phyloP scores from a whole-genome alignment of 345 rosid species.

The Lenwebbia sp. region DNA sequence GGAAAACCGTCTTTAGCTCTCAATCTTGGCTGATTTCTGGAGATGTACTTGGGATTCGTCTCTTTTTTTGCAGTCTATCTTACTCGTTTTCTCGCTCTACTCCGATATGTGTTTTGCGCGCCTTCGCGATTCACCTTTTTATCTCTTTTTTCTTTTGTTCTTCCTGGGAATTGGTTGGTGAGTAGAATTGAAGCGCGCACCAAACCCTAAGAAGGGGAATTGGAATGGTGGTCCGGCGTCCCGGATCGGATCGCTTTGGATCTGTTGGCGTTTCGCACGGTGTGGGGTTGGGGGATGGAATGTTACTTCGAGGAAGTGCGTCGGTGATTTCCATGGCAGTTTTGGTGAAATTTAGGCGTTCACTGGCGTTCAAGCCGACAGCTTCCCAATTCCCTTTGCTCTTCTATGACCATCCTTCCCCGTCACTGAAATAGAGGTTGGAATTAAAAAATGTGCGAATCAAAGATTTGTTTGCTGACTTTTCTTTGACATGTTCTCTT shows the following conservation, averaged over 20 bases:
- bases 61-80: not conserved
- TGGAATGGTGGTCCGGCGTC: not conserved
- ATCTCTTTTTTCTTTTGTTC: not conserved
- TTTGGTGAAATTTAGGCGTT: not conserved
- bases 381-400: not conserved
- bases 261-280: not conserved
- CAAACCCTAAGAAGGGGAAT: not conserved
- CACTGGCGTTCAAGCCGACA: not conserved
- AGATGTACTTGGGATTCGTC: not conserved
- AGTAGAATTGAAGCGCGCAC: not conserved
- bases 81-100: not conserved
- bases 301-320: not conserved
- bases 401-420: not conserved
- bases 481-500: not conserved
- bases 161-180: not conserved
- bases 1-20: too few species aligned
- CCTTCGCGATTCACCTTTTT: not conserved
- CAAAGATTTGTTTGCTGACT: not conserved
- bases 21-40: not conserved
- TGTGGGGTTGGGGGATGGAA: not conserved
- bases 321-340: not conserved
- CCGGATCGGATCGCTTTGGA: not conserved
- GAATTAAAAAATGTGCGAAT: not conserved
- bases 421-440: not conserved
- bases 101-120: not conserved